These are phyloP conservation scores for Cercis canadensis DNA, from an alignment of 306 rosid genomes.

Conservation along the genomic window DNA sequence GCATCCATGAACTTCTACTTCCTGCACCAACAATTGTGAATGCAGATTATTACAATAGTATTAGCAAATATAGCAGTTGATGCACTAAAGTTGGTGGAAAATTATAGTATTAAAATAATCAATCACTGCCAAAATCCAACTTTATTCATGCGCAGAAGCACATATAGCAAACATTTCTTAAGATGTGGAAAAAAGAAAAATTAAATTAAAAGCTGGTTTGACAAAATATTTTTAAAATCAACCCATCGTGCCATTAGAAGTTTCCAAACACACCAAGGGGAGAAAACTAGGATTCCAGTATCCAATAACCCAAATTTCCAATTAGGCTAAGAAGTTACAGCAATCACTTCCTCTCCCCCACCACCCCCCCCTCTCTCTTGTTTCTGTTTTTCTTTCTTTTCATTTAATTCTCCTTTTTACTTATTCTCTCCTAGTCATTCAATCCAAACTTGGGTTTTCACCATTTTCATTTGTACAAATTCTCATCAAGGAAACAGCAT, in stretches of 20 bases:
- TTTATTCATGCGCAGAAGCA: not conserved
- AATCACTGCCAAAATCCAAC: not conserved
- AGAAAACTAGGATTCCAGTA: not conserved
- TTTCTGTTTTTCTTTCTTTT: not conserved
- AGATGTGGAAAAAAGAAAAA: not conserved
- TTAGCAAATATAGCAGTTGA: conserved; percentile 1
- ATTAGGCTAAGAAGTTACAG: not conserved
- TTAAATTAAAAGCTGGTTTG: not conserved
- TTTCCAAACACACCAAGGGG: not conserved
- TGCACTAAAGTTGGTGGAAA: not conserved
- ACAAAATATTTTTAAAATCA: too few relatives aligned
- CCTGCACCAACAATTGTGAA: conserved; percentile 52
- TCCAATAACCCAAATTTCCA: too few relatives aligned
- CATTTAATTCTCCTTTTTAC: not conserved
- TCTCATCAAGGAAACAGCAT: conserved; percentile 31
- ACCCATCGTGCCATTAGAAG: not conserved
- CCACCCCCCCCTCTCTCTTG: too few relatives aligned
- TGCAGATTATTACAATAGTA: not conserved
- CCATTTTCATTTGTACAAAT: not conserved
- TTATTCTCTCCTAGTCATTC: not conserved
- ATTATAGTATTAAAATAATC: not conserved
- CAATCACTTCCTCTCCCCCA: too few relatives aligned
- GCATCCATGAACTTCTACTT: conserved; percentile 75
- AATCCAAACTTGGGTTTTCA: not conserved
- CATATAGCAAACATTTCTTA: not conserved